Evolutionary conservation across 2,329 filamentous ascomycete genomes (phyloP).

Genomic region (Colletotrichum tofieldiae): DNA sequence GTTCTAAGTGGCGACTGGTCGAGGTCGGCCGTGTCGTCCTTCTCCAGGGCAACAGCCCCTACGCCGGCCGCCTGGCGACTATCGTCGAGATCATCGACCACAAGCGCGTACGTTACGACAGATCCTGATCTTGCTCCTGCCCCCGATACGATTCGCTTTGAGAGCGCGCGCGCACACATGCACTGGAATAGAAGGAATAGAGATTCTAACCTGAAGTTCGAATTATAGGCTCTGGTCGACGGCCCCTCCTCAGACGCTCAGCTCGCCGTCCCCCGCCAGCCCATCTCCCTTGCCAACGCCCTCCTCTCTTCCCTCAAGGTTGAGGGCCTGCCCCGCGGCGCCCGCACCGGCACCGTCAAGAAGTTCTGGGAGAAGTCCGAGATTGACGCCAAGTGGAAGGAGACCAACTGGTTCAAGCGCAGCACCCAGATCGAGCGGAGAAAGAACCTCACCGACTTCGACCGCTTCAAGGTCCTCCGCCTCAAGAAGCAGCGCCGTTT

Average conservation of each 20-base stretch:
- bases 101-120: slow-evolving; percentile 89
- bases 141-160: slow-evolving; percentile 25
- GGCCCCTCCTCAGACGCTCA: slow-evolving; percentile 88
- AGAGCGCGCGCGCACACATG: neutral
- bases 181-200: neutral
- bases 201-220: slow-evolving; percentile 21
- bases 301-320: slow-evolving; percentile 94
- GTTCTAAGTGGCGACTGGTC: slow-evolving; percentile 93
- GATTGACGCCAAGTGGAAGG: slow-evolving; percentile 94
- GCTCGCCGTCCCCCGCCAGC: slow-evolving; percentile 88
- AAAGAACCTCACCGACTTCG: slow-evolving; percentile 95
- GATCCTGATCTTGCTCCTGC: neutral
- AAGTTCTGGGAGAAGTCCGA: slow-evolving; percentile 91
- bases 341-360: slow-evolving; percentile 87
- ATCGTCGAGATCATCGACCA: slow-evolving; percentile 99
- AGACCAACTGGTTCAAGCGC: slow-evolving; percentile 96
- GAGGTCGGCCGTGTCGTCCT: slow-evolving; percentile 98
- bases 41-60: slow-evolving; percentile 85
- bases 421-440: slow-evolving; percentile 87
- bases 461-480: slow-evolving; percentile 99
- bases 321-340: slow-evolving; percentile 86
- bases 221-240: slow-evolving; percentile 89
- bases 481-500: slow-evolving; percentile 99
- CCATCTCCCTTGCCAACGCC: slow-evolving; percentile 84
- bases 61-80: slow-evolving; percentile 87